Evolutionary conservation across 2,329 filamentous ascomycete species (phyloP), one percentile per base, ranked within the genome.

Genomic region (Colletotrichum musae): DNA sequence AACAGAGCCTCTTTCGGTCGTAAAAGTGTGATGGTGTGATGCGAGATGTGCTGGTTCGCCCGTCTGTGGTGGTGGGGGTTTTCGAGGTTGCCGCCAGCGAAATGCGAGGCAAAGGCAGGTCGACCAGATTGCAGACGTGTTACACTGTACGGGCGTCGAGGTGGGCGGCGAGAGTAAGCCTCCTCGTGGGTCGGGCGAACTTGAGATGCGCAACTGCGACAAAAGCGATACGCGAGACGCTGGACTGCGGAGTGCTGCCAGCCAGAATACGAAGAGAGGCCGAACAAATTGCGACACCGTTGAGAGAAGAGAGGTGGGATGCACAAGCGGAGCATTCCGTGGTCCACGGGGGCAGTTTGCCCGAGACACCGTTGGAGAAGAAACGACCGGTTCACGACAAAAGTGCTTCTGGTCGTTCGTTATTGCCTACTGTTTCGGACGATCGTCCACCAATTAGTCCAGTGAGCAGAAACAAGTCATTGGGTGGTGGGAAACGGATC

Each of bases 1-100:
- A n/a, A 58, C 47, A 63, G 58, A 68, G 58, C 64, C 68, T 64
- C 36, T 68, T 68, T 45, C 18, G 68, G 64, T 53, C 43, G 48
- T 15, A 4, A 45, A 15, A 18, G 15, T n/a, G 47, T 28, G 45
- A 21, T 21, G 64, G 68, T 70, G 63, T 64, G 45, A 43, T 43
- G 58, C 10, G 13, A 18, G 12, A n/a, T 16, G 6, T 32, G 6
- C 18, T 50, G 64, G 47, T 70, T 68, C 48, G 64, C 64, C 43
- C 32, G 32, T 36, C 21, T 5, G 12, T n/a, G 6, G 13, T 7
- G 43, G 58, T 68, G 45, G 45, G 63, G 45, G 26, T 58, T 47
- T 13, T 50, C 36, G 50, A 54, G 32, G 10, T 50, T 43, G 16
- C 51, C 26, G 18, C 16, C 15, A 7, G n/a, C 24, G 12, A 26